These are phyloP conservation scores for Claviceps sp. DNA, from an alignment of 2,329 filamentous ascomycete genomes.

Conservation along the genomic window DNA sequence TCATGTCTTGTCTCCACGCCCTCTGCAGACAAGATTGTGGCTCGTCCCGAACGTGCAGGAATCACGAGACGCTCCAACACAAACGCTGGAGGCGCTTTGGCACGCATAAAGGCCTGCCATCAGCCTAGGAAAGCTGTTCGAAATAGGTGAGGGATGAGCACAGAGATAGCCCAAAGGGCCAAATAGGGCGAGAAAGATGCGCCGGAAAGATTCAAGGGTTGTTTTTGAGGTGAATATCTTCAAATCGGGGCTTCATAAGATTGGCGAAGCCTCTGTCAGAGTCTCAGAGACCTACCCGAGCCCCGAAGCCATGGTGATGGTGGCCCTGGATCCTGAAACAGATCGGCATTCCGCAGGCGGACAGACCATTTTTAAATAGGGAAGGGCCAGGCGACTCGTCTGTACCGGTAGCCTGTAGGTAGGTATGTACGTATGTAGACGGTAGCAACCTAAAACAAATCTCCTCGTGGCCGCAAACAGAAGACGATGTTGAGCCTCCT, in stretches of 20 bases:
- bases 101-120: background rate
- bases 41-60: background rate
- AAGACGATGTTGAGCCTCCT: background rate
- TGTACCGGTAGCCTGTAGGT: background rate
- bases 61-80: background rate
- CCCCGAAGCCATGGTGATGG: background rate
- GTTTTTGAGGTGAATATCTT: background rate
- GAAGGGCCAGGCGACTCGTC: background rate
- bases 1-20: background rate
- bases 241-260: background rate
- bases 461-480: too few relatives aligned
- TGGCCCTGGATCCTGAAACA: background rate
- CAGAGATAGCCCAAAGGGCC: background rate
- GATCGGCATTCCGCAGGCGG: background rate
- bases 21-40: too few relatives aligned
- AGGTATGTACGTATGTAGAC: too few relatives aligned
- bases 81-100: background rate
- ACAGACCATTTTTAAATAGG: background rate
- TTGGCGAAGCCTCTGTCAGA: background rate
- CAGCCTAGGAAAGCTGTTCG: background rate
- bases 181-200: background rate
- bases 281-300: background rate
- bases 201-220: background rate
- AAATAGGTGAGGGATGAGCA: background rate
- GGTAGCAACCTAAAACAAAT: too few relatives aligned